A percentile compares a stretch with the other conserved stretches of the same genome.
Conservation (phyloP, 768 basidiomycete genomes). For the Macrolepiota albuminosa region DNA sequence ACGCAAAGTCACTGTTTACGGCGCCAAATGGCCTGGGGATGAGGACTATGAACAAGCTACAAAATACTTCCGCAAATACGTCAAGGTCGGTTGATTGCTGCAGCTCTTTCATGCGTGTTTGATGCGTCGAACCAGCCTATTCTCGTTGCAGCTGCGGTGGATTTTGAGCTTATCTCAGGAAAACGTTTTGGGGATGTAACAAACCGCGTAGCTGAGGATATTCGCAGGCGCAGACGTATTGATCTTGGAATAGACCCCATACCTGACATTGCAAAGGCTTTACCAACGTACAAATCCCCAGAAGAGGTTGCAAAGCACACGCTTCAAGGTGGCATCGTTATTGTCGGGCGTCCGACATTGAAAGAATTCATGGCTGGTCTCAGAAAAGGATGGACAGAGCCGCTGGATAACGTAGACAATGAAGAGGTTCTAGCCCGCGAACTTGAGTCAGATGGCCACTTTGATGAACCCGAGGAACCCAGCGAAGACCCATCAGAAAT, state of each 20-base stretch:
- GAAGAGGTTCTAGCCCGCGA: constrained; percentile 68
- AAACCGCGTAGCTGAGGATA: constrained; percentile 66
- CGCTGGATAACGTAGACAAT: constrained; percentile 59
- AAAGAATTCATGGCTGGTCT: constrained; percentile 95
- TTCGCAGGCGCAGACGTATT: constrained; percentile 64
- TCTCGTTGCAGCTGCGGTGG: constrained; percentile 89
- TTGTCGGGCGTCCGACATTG: constrained; percentile 85
- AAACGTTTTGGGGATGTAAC: constrained; percentile 85
- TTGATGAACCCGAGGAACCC: constrained; percentile 57
- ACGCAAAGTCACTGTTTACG: constrained; percentile 82
- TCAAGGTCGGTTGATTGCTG: constrained; percentile 66
- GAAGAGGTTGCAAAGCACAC: constrained; percentile 52
- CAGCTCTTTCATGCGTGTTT: constrained; percentile 12
- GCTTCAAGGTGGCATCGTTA: constrained; percentile 77
- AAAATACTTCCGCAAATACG: constrained; percentile 92
- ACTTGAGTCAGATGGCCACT: constrained; percentile 68
- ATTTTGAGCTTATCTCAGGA: constrained; percentile 81
- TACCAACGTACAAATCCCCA: constrained; percentile 50
- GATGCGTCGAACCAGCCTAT: constrained; percentile 59
- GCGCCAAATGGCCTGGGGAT: constrained; percentile 91
- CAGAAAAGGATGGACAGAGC: constrained; percentile 77
- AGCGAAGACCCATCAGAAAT: constrained; percentile 10
- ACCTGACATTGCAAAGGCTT: constrained; percentile 33
- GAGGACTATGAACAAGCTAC: constrained; percentile 83
- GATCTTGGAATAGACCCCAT: constrained; percentile 58